phyloP scores from a whole-genome alignment of 176 grass and related monocot genomes.

The Aegilops sharonensis region DNA sequence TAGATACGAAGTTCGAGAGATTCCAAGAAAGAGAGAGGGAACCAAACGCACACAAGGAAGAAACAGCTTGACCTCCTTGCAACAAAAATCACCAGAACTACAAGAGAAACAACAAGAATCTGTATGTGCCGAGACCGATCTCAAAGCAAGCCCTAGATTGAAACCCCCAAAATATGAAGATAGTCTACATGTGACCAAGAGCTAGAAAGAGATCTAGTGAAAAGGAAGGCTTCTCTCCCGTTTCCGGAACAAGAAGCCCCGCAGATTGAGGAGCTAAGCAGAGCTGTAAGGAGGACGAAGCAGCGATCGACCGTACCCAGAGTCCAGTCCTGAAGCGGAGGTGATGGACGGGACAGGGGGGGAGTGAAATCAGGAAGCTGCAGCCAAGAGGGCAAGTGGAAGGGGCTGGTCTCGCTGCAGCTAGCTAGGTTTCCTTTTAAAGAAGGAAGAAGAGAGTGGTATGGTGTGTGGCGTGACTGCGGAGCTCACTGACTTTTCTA shows the following conservation, averaged over 20 bases:
- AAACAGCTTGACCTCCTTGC: neutral
- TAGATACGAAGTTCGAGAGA: neutral
- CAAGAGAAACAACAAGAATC: neutral
- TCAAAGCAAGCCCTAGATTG: neutral
- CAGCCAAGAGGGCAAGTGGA: neutral
- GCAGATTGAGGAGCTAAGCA: neutral
- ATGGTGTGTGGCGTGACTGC: neutral
- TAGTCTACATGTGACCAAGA: neutral
- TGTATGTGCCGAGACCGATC: neutral
- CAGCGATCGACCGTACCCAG: neutral
- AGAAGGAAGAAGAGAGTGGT: neutral
- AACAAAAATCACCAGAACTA: too few relatives aligned
- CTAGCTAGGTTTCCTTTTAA: constrained; percentile 20
- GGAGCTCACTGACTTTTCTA: neutral
- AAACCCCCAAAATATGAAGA: neutral
- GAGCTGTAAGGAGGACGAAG: neutral
- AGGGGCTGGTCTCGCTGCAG: neutral
- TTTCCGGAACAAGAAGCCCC: neutral
- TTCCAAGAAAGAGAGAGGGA: neutral
- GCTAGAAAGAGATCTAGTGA: neutral
- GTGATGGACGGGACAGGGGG: neutral
- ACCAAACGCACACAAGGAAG: neutral
- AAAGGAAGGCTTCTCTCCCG: neutral
- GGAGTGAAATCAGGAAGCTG: neutral
- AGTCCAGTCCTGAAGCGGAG: neutral